Conservation (phyloP, 768 basidiomycete genomes). For the Gautieria morchelliformis region DNA sequence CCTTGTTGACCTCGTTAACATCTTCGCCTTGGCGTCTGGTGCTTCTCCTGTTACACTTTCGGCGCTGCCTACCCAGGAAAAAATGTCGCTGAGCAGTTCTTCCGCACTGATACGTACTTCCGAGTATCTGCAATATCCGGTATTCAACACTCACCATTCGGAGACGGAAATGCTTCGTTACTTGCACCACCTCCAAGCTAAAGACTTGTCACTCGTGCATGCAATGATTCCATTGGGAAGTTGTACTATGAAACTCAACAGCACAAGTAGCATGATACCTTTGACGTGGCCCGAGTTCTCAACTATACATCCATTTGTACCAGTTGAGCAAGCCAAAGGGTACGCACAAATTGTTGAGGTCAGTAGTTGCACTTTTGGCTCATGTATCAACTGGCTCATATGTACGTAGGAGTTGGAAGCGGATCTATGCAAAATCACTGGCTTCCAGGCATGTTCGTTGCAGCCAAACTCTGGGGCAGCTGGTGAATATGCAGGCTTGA, state of each 20-base stretch:
- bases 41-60: constrained; percentile 35
- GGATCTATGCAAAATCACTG: constrained; percentile 89
- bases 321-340: constrained; percentile 80
- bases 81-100: constrained; percentile 36
- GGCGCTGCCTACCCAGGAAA: constrained; percentile 34
- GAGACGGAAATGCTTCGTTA: constrained; percentile 99
- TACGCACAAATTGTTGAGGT: constrained; percentile 78
- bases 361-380: constrained; percentile 4
- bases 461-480: constrained; percentile 99
- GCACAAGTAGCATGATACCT: constrained; percentile 95
- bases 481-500: constrained; percentile 95
- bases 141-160: constrained; percentile 95
- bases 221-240: constrained; percentile 94
- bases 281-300: constrained; percentile 92
- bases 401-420: constrained; percentile 72
- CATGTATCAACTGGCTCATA: neutral
- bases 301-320: constrained; percentile 87
- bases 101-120: constrained; percentile 48
- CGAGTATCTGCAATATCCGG: constrained; percentile 71
- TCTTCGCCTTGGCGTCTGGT: constrained; percentile 64
- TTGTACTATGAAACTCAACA: constrained; percentile 98
- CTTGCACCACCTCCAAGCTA: constrained; percentile 86
- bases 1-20: constrained; percentile 66
- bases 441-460: constrained; percentile 92
- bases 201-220: constrained; percentile 91